Percentiles rank a stretch among this genome's conserved stretches.
Evolutionary conservation across 2,329 filamentous ascomycete genomes (phyloP).

Genomic region (Hypomyces perniciosus): DNA sequence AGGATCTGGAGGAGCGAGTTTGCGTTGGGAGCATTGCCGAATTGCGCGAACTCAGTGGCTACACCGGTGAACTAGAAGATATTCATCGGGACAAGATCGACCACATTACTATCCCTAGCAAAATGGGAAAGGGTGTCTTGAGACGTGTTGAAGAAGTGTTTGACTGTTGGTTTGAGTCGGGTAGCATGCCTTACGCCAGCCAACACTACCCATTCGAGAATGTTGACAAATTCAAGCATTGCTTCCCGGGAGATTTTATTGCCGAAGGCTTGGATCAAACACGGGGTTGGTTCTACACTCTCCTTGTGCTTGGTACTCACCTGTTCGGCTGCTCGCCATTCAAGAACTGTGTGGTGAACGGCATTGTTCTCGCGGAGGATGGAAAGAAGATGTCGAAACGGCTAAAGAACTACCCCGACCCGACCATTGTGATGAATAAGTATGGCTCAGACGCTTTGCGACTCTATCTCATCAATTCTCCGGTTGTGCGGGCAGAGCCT

Average conservation of each 20-base stretch:
- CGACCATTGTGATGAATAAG: conserved; percentile 71
- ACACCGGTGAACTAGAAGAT: conserved; percentile 73
- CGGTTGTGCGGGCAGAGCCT: conserved; percentile 86
- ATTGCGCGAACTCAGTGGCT: conserved; percentile 80
- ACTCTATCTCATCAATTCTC: conserved; percentile 95
- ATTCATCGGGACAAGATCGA: conserved; percentile 92
- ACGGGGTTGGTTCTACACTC: conserved; percentile 93
- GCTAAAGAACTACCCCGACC: conserved; percentile 93
- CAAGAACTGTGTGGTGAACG: conserved; percentile 94
- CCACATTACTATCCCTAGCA: conserved; percentile 87
- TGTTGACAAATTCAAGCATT: conserved; percentile 69
- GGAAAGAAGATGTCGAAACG: conserved; percentile 99
- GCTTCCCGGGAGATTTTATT: conserved; percentile 90
- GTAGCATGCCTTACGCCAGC: conserved; percentile 90
- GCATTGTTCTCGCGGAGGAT: conserved; percentile 87
- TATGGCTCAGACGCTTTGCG: conserved; percentile 90
- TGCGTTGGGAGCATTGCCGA: conserved; percentile 82
- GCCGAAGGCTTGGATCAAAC: conserved; percentile 92
- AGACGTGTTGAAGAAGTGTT: conserved; percentile 83
- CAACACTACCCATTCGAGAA: conserved; percentile 92
- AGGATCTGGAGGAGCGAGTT: conserved; percentile 79
- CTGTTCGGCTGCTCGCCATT: conserved; percentile 81
- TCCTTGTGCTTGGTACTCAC: conserved; percentile 82
- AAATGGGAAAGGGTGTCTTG: conserved; percentile 77
- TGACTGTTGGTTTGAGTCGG: conserved; percentile 96